Conservation (phyloP, 495 filamentous ascomycete genomes). For the Talaromyces nanjingensis region DNA sequence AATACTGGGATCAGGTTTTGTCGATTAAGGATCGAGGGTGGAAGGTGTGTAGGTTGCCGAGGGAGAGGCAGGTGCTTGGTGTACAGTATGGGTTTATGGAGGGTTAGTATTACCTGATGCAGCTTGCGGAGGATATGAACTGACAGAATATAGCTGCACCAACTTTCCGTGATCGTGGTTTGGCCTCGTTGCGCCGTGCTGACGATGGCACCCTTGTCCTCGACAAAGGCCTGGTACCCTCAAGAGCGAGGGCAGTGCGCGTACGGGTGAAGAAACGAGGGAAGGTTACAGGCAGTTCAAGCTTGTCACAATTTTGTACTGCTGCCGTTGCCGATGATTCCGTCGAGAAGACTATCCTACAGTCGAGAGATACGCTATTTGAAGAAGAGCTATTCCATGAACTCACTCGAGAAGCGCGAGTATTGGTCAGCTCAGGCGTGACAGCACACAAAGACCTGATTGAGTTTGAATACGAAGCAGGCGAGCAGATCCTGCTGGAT, state of each 20-base stretch:
- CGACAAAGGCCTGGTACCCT: constrained; percentile 56
- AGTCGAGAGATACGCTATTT: constrained; percentile 81
- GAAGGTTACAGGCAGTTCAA: constrained; percentile 33
- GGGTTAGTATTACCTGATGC: constrained; percentile 26
- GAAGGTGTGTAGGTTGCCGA: constrained; percentile 67
- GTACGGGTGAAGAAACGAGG: constrained; percentile 46
- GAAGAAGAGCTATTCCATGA: constrained; percentile 94
- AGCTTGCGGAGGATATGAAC: neutral
- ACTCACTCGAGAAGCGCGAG: constrained; percentile 70
- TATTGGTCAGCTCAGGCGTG: constrained; percentile 58
- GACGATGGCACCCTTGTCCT: constrained; percentile 68
- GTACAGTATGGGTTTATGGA: constrained; percentile 88
- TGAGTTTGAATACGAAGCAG: constrained; percentile 45
- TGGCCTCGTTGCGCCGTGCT: constrained; percentile 67
- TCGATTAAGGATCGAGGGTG: constrained; percentile 77
- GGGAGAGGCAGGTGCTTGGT: constrained; percentile 65
- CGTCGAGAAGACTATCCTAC: constrained; percentile 61
- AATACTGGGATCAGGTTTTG: constrained; percentile 83
- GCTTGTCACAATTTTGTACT: constrained; percentile 27
- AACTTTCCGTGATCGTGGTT: constrained; percentile 68
- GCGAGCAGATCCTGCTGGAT: constrained; percentile 55
- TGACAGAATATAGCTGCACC: constrained; percentile 44
- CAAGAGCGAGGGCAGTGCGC: constrained; percentile 55
- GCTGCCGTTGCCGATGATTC: constrained; percentile 21
- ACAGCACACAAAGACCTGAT: constrained; percentile 50